Evolutionary conservation across 192 early-diverging fungal species (phyloP), one percentile per base, ranked within the genome.

Genomic region (Coemansia erecta): DNA sequence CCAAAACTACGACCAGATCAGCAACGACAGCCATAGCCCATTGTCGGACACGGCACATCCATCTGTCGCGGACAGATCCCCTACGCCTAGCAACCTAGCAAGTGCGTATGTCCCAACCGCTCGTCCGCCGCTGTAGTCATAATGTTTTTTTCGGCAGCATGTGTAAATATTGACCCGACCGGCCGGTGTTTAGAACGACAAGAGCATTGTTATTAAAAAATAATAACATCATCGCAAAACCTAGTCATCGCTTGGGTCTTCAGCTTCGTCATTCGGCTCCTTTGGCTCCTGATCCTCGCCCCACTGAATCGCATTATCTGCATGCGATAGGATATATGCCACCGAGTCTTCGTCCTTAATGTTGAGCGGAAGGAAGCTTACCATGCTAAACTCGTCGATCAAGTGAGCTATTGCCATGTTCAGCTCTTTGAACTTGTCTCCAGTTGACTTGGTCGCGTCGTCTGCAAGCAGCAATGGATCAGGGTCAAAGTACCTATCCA

Each of bases 311-410:
- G 97, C 92, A 60, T 94, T 91, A 75, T 99, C 97, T 1, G 95
- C 85, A 58, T 92, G 89, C 13, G 89, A 90, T 31, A 99, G 69
- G 15, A 99, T 80, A 22, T 87, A 84, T 23, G 86, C 87, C 15
- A 99, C 78, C 8, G 92, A 94, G 59, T 98, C 95, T 61, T 99
- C 97, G 64, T 99, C 93, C 42, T 83, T 84, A 50, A 96, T 89
- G 69, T 99, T 92, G 18, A 99, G 77, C 43, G 95, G 95, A 49
- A 99, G 63, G 66, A 98, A 97, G 44, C 83, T 84, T 10, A 99
- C 97, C 94, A 99, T 96, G 73, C 92, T 97, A 66, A 90, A 98
- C 64, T 98, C 94, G 28, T 97, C 94, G 63, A 96, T 93, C 63
- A 98, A 72, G 56, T 87, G 87, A 33, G 92, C 94, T 57, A 99